A percentile compares a stretch with the other conserved stretches of the same genome.
Conservation (phyloP, 2,329 filamentous ascomycete species). For the Tympanopsis confertula region DNA sequence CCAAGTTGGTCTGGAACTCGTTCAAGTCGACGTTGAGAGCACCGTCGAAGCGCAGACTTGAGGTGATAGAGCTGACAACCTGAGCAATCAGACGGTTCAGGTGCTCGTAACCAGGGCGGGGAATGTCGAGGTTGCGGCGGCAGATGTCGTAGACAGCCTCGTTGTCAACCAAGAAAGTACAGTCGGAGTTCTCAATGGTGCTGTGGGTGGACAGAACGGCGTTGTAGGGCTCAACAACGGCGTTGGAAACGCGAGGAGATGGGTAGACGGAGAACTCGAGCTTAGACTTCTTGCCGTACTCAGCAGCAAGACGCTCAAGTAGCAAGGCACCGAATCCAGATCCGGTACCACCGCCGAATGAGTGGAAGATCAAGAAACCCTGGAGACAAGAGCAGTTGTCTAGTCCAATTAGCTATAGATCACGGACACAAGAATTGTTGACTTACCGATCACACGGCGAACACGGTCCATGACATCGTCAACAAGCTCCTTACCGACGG, state of each 20-base stretch:
- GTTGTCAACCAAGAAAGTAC: slow-evolving; percentile 67
- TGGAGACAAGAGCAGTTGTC: slow-evolving; percentile 65
- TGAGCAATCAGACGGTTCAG: slow-evolving; percentile 64
- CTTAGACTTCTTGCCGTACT: slow-evolving; percentile 70
- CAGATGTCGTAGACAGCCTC: slow-evolving; percentile 68
- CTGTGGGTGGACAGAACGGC: slow-evolving; percentile 63
- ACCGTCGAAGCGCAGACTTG: slow-evolving; percentile 61
- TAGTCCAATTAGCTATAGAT: slow-evolving; percentile 16
- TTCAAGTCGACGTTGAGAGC: slow-evolving; percentile 65
- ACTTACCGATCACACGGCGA: slow-evolving; percentile 55
- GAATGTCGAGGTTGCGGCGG: slow-evolving; percentile 59
- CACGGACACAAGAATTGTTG: background rate
- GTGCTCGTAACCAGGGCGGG: slow-evolving; percentile 59
- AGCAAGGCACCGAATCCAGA: slow-evolving; percentile 64
- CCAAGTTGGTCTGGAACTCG: slow-evolving; percentile 69
- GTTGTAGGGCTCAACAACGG: slow-evolving; percentile 66
- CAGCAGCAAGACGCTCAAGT: slow-evolving; percentile 60
- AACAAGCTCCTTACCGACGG: slow-evolving; percentile 66
- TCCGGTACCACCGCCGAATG: slow-evolving; percentile 61
- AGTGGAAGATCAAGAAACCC: slow-evolving; percentile 66
- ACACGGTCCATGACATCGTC: slow-evolving; percentile 60
- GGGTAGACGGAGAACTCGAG: slow-evolving; percentile 66
- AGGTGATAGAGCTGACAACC: slow-evolving; percentile 65
- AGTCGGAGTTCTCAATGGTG: slow-evolving; percentile 69
- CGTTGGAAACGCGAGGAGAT: slow-evolving; percentile 56